Evolutionary conservation across 768 basidiomycete species (phyloP).

Genomic region (Naganishia onofrii): DNA sequence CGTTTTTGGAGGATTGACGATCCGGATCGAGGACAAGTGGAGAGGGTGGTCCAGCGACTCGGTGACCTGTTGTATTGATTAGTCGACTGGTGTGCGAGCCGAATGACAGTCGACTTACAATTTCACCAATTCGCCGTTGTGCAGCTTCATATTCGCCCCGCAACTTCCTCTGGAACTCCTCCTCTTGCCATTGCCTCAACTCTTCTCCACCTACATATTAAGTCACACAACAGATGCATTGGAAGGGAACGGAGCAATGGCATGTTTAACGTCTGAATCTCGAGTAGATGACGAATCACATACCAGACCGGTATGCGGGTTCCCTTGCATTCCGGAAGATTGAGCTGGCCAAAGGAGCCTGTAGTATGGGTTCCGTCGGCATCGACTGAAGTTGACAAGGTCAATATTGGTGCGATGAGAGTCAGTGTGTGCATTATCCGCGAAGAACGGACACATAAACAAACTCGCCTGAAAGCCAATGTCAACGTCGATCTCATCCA

Average conservation of each 20-base stretch:
- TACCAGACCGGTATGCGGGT: constrained; percentile 31
- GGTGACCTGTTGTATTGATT: constrained; percentile 58
- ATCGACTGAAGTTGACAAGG: background rate
- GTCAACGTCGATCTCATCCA: constrained; percentile 32
- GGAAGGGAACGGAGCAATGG: background rate
- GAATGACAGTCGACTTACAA: constrained; percentile 56
- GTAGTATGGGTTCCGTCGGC: constrained; percentile 10
- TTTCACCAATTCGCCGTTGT: constrained; percentile 62
- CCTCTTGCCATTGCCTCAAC: constrained; percentile 68
- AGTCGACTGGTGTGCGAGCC: background rate
- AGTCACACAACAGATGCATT: background rate
- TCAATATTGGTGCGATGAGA: background rate
- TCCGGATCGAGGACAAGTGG: constrained; percentile 70
- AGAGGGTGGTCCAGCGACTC: constrained; percentile 66
- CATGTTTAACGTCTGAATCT: background rate
- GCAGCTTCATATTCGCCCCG: constrained; percentile 75
- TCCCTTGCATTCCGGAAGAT: constrained; percentile 33
- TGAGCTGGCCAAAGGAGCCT: constrained; percentile 27
- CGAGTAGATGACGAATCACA: constrained; percentile 19
- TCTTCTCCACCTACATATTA: constrained; percentile 52
- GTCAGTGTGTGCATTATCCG: background rate
- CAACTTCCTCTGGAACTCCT: constrained; percentile 66
- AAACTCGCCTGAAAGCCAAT: constrained; percentile 30
- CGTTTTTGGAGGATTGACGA: constrained; percentile 66
- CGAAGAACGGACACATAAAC: background rate